phyloP scores from a whole-genome alignment of 441 rosid species.

The Populus trichocarpa region DNA sequence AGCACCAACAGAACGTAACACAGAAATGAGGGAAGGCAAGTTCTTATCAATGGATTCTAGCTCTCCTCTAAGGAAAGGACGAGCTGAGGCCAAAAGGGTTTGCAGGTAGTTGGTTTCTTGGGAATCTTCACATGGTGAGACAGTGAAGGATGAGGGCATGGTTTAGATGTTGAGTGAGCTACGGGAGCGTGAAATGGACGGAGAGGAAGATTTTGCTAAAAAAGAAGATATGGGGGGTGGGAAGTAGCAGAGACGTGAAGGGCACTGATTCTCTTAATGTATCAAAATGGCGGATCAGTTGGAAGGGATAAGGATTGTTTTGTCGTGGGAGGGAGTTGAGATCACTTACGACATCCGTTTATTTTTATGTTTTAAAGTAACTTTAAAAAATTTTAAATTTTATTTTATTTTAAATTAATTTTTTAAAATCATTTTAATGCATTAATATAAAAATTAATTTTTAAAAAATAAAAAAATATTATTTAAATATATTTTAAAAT shows the following conservation, averaged over 20 bases:
- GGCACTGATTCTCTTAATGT: neutral
- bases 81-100: constrained; percentile 44
- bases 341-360: no score
- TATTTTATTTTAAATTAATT: no score
- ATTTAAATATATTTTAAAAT: no score
- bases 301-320: neutral
- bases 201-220: neutral
- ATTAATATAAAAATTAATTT: no score
- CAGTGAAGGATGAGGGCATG: constrained; percentile 12
- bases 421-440: no score
- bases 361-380: no score
- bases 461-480: no score
- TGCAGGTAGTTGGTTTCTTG: constrained; percentile 22
- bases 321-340: no score
- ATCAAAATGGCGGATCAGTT: no score
- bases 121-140: neutral
- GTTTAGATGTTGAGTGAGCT: constrained; percentile 5
- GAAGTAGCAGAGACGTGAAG: neutral
- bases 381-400: no score
- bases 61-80: constrained; percentile 86
- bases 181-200: neutral
- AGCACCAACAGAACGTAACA: constrained; percentile 73
- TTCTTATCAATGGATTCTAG: constrained; percentile 51
- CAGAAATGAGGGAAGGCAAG: constrained; percentile 57
- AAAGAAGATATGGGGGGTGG: neutral